Evolutionary conservation across 148 eudicot species (phyloP), one percentile per base, ranked within the genome.

Genomic region (Rhododendron ferrugineum): DNA sequence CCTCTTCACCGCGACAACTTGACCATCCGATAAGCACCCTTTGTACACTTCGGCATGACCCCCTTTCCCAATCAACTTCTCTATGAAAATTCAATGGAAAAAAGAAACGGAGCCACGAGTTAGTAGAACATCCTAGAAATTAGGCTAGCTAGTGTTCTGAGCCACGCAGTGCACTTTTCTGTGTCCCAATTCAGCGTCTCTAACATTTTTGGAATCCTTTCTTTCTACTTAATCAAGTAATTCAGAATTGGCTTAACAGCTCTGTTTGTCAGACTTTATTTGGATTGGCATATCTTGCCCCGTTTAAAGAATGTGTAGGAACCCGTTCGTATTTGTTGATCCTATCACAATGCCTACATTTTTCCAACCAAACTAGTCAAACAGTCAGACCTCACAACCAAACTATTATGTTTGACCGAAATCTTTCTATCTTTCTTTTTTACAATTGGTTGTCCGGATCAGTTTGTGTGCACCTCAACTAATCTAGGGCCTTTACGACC

Each of bases 1-100:
- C 84, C 92, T 92, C 90, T 96, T 96, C 80, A 96, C 96, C 14
- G 98, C 99, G 13, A 96, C 96, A 22, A 93, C 34, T 78, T 90
- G 87, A 64, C 93, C 93, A 73, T 91, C 90, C 10, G 89, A 42
- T 49, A 91, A 89, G 84, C 78, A 66, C 23, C 93, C 93, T 85
- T 87, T 90, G 90, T 90, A 91, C 52, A 91, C 93, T 87, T 91
- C 90, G 5, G 91, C 93, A 76, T 90, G 92, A 30, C 93, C 93
- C n/a, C 93, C 93, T 91, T 89, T 87, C 66, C 93, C 93, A 47
- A 91, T 70, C 86, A 91, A 82, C 47, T 88, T 90, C 74, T 85
- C 87, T 85, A 6, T 80, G 34, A 11, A 80, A 70, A 42, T 80
- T 49, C 70, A 80, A 26, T n/a, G 9, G 52, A 80, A 4, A 36